Evolutionary conservation across 1,284 basidiomycete species (phyloP).

Genomic region (Melanopsichium pennsylvanicum): DNA sequence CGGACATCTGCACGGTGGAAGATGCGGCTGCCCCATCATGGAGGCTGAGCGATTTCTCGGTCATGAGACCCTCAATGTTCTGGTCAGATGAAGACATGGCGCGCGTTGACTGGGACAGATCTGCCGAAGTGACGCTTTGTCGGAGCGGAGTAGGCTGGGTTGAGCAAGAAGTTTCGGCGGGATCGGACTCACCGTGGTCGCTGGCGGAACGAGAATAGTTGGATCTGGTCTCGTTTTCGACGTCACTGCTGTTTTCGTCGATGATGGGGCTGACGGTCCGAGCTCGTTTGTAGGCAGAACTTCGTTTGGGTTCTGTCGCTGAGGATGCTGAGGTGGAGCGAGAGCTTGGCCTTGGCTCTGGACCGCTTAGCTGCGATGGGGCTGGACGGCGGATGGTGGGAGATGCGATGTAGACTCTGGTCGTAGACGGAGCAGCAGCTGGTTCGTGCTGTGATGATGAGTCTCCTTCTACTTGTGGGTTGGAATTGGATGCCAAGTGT

Average conservation of each 20-base stretch:
- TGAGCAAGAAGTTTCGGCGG: not conserved
- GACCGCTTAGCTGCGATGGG: constrained; percentile 26
- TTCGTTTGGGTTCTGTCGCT: constrained; percentile 2
- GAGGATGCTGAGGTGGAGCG: constrained; percentile 12
- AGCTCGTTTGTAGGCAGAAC: constrained; percentile 34
- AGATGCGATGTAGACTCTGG: not conserved
- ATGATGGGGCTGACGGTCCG: constrained; percentile 45
- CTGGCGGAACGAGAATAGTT: constrained; percentile 28
- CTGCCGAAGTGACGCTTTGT: constrained; percentile 33
- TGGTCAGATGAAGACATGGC: constrained; percentile 28
- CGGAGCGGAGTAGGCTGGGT: constrained; percentile 35
- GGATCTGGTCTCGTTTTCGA: constrained; percentile 27
- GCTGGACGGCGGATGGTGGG: constrained; percentile 13
- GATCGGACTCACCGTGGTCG: constrained; percentile 34
- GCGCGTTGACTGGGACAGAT: constrained; percentile 1
- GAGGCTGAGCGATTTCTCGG: constrained; percentile 38
- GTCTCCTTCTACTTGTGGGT: not conserved
- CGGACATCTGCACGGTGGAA: not conserved
- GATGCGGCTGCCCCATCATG: constrained; percentile 18
- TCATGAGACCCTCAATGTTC: constrained; percentile 46
- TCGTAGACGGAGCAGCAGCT: constrained; percentile 3
- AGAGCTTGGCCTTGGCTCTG: constrained; percentile 14
- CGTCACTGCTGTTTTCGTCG: constrained; percentile 49
- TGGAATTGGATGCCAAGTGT: constrained; percentile 1
- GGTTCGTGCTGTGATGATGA: not conserved